Evolutionary conservation across 257 asterid genomes (phyloP).

Genomic region (Solanum piurae): DNA sequence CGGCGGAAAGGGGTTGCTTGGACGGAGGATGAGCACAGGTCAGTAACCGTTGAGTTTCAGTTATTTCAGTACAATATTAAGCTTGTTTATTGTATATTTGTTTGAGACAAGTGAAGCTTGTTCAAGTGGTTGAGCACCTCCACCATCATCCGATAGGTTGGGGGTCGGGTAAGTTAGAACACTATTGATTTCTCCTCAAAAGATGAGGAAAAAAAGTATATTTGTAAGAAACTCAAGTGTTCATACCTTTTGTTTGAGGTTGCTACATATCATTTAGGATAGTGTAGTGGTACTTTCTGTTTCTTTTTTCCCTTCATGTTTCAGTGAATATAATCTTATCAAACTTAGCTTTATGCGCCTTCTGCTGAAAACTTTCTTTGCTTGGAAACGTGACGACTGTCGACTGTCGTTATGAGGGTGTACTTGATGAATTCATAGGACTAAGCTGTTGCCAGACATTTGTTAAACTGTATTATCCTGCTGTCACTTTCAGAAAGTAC

Average conservation of each 20-base stretch:
- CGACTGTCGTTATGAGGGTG: neutral
- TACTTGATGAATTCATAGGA: neutral
- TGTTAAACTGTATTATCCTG: neutral
- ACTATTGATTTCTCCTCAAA: neutral
- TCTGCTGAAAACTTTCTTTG: neutral
- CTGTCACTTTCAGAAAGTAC: neutral
- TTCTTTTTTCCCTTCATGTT: neutral
- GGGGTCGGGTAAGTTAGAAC: neutral
- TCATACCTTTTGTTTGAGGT: neutral
- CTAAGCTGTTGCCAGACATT: neutral
- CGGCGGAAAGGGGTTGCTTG: constrained; percentile 94
- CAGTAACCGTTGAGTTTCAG: neutral
- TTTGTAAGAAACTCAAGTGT: neutral
- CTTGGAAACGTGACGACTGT: neutral
- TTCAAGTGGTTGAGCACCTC: neutral
- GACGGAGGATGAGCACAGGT: constrained; percentile 99
- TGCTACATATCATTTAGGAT: neutral
- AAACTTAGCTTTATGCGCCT: neutral
- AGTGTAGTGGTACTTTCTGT: neutral
- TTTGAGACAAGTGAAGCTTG: neutral
- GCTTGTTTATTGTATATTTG: neutral
- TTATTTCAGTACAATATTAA: neutral
- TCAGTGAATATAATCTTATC: neutral
- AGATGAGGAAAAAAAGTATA: neutral
- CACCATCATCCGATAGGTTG: neutral